phyloP scores from a whole-genome alignment of 2,329 filamentous ascomycete species.

The Cytospora piceicola region DNA sequence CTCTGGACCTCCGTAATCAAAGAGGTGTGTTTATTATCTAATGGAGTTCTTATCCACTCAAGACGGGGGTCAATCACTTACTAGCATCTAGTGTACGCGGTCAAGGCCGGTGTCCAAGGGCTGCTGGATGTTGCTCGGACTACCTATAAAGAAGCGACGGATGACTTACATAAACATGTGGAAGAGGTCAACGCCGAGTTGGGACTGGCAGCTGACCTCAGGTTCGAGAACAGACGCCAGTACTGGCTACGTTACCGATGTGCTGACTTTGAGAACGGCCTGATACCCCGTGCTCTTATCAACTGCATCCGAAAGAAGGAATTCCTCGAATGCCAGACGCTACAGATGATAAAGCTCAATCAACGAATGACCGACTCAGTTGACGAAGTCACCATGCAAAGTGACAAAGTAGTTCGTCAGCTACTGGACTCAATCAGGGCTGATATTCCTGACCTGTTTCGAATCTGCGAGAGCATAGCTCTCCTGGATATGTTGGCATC shows the following conservation, averaged over 20 bases:
- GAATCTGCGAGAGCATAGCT: constrained; percentile 82
- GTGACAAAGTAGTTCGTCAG: constrained; percentile 73
- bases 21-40: constrained; percentile 43
- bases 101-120: constrained; percentile 75
- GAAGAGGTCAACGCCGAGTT: constrained; percentile 68
- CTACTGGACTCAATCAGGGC: constrained; percentile 74
- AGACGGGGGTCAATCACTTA: constrained; percentile 28
- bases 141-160: constrained; percentile 85
- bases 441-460: constrained; percentile 76
- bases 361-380: constrained; percentile 78
- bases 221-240: constrained; percentile 75
- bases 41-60: neutral
- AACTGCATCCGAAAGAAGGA: constrained; percentile 75
- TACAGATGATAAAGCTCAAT: constrained; percentile 82
- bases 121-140: constrained; percentile 86
- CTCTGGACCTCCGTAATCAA: constrained; percentile 87
- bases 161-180: constrained; percentile 62
- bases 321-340: constrained; percentile 84
- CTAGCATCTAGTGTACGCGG: constrained; percentile 28
- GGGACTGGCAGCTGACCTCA: constrained; percentile 66
- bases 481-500: constrained; percentile 83
- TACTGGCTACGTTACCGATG: constrained; percentile 75
- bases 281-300: constrained; percentile 72
- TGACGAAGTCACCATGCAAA: constrained; percentile 81
- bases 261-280: constrained; percentile 63